These are phyloP conservation scores for Candida railenensis DNA, from an alignment of 805 yeast species.

Conservation along the genomic window DNA sequence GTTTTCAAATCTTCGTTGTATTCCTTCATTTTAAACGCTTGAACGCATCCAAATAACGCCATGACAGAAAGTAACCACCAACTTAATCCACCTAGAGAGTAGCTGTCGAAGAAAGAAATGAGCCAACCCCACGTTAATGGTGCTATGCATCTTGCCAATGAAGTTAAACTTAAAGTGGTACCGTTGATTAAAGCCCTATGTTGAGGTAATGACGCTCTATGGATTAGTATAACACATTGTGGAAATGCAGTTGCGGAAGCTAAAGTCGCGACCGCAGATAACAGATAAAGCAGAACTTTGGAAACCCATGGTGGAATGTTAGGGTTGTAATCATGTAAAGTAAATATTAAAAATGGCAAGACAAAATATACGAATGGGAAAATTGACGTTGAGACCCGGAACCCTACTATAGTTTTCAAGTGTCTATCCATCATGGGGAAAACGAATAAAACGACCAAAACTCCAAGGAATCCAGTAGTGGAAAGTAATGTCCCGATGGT, in stretches of 20 bases:
- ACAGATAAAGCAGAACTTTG: slow-evolving; percentile 21
- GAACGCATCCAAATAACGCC: slow-evolving; percentile 27
- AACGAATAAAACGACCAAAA: slow-evolving; percentile 46
- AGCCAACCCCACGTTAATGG: slow-evolving; percentile 34
- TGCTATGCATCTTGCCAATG: slow-evolving; percentile 31
- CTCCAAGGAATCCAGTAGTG: slow-evolving; percentile 51
- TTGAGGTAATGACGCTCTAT: slow-evolving; percentile 31
- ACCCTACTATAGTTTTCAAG: slow-evolving; percentile 46
- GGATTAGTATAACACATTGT: slow-evolving; percentile 32
- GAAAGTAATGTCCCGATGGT: slow-evolving; percentile 52
- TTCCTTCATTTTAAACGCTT: slow-evolving; percentile 28
- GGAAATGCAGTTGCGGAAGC: slow-evolving; percentile 37
- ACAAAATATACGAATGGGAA: slow-evolving; percentile 46
- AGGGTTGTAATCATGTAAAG: slow-evolving; percentile 33
- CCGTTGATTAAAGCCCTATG: slow-evolving; percentile 38
- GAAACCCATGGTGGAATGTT: slow-evolving; percentile 19
- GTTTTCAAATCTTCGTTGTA: slow-evolving; percentile 21
- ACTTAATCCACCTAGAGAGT: slow-evolving; percentile 23
- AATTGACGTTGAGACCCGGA: slow-evolving; percentile 34
- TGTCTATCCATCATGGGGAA: slow-evolving; percentile 52
- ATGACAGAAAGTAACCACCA: slow-evolving; percentile 37
- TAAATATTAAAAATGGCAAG: slow-evolving; percentile 49
- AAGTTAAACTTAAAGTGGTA: slow-evolving; percentile 30
- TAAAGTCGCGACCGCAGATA: slow-evolving; percentile 31
- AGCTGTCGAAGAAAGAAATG: slow-evolving; percentile 29